Evolutionary conservation across 169 alveolate genomes (phyloP).

Genomic region (Babesia caballi): DNA sequence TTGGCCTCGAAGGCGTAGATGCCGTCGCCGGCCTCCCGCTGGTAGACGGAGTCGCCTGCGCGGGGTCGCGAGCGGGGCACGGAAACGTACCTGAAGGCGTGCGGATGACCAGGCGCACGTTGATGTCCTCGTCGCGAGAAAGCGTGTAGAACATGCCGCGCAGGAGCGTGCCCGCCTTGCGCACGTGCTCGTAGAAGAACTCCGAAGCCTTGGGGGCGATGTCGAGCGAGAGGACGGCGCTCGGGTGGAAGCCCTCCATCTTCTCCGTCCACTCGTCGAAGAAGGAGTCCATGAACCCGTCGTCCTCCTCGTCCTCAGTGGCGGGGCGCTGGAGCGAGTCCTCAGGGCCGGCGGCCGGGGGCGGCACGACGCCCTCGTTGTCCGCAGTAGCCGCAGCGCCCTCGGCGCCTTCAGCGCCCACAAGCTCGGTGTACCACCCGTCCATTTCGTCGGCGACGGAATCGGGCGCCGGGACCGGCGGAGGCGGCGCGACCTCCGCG

Average conservation of each 20-base stretch:
- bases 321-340: conserved; percentile 50
- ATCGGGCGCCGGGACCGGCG: neutral
- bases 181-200: conserved; percentile 48
- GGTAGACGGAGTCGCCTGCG: conserved; percentile 44
- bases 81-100: conserved; percentile 55
- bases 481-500: neutral
- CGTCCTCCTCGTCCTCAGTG: conserved; percentile 50
- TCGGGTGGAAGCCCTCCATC: conserved; percentile 64
- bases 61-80: neutral
- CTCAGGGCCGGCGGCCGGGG: neutral
- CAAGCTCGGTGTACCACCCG: no score
- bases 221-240: conserved; percentile 27
- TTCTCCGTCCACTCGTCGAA: conserved; percentile 61
- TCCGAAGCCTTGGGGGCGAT: conserved; percentile 48
- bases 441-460: no score
- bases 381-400: neutral
- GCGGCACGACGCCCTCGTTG: no score
- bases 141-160: conserved; percentile 66
- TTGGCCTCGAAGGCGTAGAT: conserved; percentile 55
- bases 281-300: conserved; percentile 23
- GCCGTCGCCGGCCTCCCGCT: conserved; percentile 54
- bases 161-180: conserved; percentile 39
- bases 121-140: conserved; percentile 41
- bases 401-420: no score
- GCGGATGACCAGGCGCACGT: conserved; percentile 25